Evolutionary conservation across 345 rosid genomes (phyloP), one percentile per base, ranked within the genome.

Genomic region (Gossypioides kirkii): DNA sequence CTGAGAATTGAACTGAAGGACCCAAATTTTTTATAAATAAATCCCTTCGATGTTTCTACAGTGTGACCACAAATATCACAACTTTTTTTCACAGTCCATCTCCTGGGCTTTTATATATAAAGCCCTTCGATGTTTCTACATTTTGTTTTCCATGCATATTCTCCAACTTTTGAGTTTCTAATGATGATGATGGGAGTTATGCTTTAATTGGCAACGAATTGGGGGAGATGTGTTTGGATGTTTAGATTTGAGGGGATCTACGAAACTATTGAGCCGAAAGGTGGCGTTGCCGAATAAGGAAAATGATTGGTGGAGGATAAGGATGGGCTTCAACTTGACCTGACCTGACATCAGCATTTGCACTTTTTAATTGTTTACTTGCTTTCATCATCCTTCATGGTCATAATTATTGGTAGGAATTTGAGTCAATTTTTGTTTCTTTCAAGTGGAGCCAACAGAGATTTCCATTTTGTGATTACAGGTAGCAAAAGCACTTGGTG

Each of bases 401-500:
- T 16, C 25, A n/a, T 55, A 20, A 10, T 23, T 56, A 53, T 18
- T 53, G 63, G n/a, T 59, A 12, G 2, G 38, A 49, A 0, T 41
- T 20, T 20, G 7, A 20, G 26, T 54, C n/a, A 20, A 36, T 38
- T 55, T 70, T 18, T 55, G 62, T 55, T 55, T n/a, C n/a, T 14
- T 25, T 58, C 38, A 25, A 23, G 41, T 13, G 28, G n/a, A 36
- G 86, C 82, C 77, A 79, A 16, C 49, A 52, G 3, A 38, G 74
- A 54, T 32, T 60, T 72, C 72, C 22, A 49, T 9, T 41, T 75
- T 77, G 70, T 75, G 75, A 22, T 82, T 73, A 72, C 92, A 95
- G 99, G 88, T 93, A 28, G 80, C 85, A 1, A 88, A 87, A 84
- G 91, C 87, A 1, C 78, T 96, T 0, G 94, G 83, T 45, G 90